phyloP scores from a whole-genome alignment of 2,329 filamentous ascomycete species.

The Microascus cirrosus region DNA sequence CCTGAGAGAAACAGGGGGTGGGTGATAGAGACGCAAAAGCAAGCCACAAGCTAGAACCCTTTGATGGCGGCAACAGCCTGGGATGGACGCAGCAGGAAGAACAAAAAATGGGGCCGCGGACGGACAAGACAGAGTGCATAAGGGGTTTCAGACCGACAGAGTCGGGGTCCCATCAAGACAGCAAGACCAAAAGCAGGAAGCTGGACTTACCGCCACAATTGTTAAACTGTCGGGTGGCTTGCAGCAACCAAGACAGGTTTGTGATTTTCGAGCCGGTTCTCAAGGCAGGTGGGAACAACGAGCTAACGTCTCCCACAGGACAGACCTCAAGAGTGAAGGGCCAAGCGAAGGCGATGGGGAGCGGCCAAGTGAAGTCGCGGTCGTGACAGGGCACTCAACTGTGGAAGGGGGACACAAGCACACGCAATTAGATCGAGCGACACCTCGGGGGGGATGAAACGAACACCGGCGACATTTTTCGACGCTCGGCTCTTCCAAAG shows the following conservation, averaged over 20 bases:
- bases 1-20: neutral
- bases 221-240: conserved; percentile 23
- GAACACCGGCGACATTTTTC: conserved; percentile 7
- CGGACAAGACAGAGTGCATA: neutral
- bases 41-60: neutral
- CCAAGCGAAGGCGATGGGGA: neutral
- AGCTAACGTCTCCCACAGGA: conserved; percentile 53
- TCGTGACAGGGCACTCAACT: conserved; percentile 27
- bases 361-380: neutral
- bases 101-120: neutral
- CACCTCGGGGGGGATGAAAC: conserved; percentile 8
- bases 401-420: conserved; percentile 24
- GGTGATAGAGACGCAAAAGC: neutral
- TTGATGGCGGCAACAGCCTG: neutral
- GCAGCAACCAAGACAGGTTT: conserved; percentile 15
- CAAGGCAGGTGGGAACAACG: conserved; percentile 46
- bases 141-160: neutral
- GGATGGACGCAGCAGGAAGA: neutral
- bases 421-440: conserved; percentile 27
- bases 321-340: conserved; percentile 24
- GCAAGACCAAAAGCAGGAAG: conserved; percentile 1
- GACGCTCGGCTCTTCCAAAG: neutral
- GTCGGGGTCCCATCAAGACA: neutral
- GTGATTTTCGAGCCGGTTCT: conserved; percentile 33
- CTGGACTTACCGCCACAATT: conserved; percentile 44